These are phyloP conservation scores for Penicillium freii DNA, from an alignment of 2,329 filamentous ascomycete genomes.

Conservation along the genomic window DNA sequence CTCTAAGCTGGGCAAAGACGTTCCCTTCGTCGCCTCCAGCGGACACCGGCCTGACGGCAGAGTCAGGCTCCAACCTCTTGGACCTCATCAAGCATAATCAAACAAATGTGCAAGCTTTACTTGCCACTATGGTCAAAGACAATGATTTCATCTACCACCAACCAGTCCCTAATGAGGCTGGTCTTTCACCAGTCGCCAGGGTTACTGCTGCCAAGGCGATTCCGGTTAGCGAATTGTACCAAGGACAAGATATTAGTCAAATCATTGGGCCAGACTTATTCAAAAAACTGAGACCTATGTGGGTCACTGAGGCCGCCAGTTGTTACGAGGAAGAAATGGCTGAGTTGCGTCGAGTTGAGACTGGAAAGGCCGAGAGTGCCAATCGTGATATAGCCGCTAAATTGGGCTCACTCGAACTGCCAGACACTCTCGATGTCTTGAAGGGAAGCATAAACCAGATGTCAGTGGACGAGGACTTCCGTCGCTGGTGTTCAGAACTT, in stretches of 20 bases:
- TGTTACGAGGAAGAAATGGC: slow-evolving; percentile 98
- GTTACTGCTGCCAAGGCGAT: slow-evolving; percentile 95
- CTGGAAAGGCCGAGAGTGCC: slow-evolving; percentile 86
- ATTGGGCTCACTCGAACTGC: slow-evolving; percentile 87
- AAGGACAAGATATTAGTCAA: slow-evolving; percentile 92
- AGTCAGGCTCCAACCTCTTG: slow-evolving; percentile 70
- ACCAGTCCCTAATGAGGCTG: slow-evolving; percentile 79
- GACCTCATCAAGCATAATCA: slow-evolving; percentile 83
- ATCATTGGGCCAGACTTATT: slow-evolving; percentile 98
- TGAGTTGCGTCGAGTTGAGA: slow-evolving; percentile 88
- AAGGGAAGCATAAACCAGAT: slow-evolving; percentile 91
- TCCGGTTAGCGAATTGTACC: slow-evolving; percentile 92
- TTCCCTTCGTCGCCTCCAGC: slow-evolving; percentile 79
- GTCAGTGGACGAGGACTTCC: slow-evolving; percentile 84
- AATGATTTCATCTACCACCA: slow-evolving; percentile 99
- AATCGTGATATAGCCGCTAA: slow-evolving; percentile 96
- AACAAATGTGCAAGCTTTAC: slow-evolving; percentile 74
- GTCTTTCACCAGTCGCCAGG: slow-evolving; percentile 78
- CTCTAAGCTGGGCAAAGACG: slow-evolving; percentile 69
- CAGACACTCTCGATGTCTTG: slow-evolving; percentile 81
- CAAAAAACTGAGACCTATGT: slow-evolving; percentile 91
- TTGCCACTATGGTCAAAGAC: slow-evolving; percentile 76
- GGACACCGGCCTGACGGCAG: slow-evolving; percentile 77
- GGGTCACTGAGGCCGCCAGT: slow-evolving; percentile 94
- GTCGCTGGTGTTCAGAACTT: slow-evolving; percentile 90